Conservation (phyloP, 2,329 filamentous ascomycete species). For the Botrytis porri region DNA sequence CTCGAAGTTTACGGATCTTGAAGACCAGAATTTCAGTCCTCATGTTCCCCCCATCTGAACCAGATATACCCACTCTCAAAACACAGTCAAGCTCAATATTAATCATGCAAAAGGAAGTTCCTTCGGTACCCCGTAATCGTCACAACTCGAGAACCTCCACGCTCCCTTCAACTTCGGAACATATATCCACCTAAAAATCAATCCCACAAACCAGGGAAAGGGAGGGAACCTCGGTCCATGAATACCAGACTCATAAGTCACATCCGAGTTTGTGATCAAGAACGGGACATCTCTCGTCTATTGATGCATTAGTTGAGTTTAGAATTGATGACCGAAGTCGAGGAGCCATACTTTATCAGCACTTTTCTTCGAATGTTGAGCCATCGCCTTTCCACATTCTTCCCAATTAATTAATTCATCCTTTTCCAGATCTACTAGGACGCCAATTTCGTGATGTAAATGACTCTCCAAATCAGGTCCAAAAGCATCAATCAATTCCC, state of each 20-base stretch:
- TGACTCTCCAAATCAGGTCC: constrained; percentile 40
- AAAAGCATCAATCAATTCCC: constrained; percentile 40
- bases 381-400: constrained; percentile 27
- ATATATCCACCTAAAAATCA: constrained; percentile 39
- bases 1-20: neutral
- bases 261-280: constrained; percentile 27
- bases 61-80: neutral
- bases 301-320: neutral
- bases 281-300: constrained; percentile 25
- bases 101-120: constrained; percentile 41
- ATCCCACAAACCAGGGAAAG: constrained; percentile 34
- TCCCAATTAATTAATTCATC: constrained; percentile 40
- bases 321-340: neutral
- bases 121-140: constrained; percentile 37
- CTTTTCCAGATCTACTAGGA: constrained; percentile 39
- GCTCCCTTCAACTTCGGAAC: constrained; percentile 39
- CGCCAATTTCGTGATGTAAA: constrained; percentile 42
- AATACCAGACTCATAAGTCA: constrained; percentile 35
- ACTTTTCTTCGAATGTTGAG: constrained; percentile 24
- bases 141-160: constrained; percentile 41
- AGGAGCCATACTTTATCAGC: constrained; percentile 21
- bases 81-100: neutral
- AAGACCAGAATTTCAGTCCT: neutral
- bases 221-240: constrained; percentile 34
- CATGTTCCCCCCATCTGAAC: neutral